Evolutionary conservation across 805 yeast genomes (phyloP), one percentile per base, ranked within the genome.

Genomic region (Cyberlindnera sargentensis): DNA sequence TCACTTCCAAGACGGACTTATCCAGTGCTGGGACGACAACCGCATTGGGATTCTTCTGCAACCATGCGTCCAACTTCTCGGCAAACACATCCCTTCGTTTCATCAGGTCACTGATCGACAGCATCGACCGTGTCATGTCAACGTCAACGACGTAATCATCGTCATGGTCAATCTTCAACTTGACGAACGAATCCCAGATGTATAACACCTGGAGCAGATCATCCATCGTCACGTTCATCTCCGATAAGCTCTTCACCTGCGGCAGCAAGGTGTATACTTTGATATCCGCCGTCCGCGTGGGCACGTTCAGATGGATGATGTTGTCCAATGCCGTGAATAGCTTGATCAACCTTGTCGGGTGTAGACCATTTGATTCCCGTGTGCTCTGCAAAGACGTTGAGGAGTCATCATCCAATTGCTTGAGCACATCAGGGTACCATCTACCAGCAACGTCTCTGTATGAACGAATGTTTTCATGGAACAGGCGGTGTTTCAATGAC

Each of bases 361-460:
- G 20, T 15, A 15, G 20, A 15, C 20, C 20, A 15, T 15, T 15
- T 15, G 20, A 15, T 15, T 15, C 20, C 20, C 20, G 20, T 15
- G 20, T 15, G 20, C 20, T 15, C 20, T 15, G 20, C 20, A 15
- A 15, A 2, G 20, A 15, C 20, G 20, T 15, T 15, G 20, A 64
- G 39, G 70, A 74, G 40, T 70, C 73, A 48, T 66, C 67, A 50
- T 72, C 75, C 1, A 70, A 59, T 45, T 67, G 64, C 34, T 69
- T 62, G 58, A 45, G 62, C 64, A 65, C 51, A 5, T 60, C 60
- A 3, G 76, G 76, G 48, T 72, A 71, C 70, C 70, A 71, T 43
- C 56, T 60, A 20, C 56, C 58, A 10, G 73, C 68, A 40, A 71
- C 76, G 44, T 71, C 74, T 49, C 71, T 73, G 53, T 71, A 75